Evolutionary conservation across 768 basidiomycete genomes (phyloP).

Genomic region (Leccinellum rugosiceps): DNA sequence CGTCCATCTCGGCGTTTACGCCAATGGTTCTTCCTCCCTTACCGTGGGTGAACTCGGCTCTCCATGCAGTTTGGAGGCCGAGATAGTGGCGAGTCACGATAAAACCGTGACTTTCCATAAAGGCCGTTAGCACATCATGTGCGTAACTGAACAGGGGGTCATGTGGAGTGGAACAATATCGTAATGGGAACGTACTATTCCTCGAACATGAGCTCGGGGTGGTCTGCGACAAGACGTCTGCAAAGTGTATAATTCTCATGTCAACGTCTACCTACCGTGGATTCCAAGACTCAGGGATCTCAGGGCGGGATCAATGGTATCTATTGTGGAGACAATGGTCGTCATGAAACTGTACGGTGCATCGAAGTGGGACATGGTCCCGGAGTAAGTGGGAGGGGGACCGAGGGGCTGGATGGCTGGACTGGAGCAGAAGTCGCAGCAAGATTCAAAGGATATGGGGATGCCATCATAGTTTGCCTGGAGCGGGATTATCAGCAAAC

Average conservation of each 20-base stretch:
- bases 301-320: conserved; percentile 49
- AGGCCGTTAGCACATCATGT: conserved; percentile 63
- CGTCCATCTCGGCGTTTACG: conserved; percentile 77
- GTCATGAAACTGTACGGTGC: conserved; percentile 38
- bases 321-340: conserved; percentile 53
- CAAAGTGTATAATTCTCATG: neutral
- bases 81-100: conserved; percentile 68
- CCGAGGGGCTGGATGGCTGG: conserved; percentile 22
- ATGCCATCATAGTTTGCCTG: conserved; percentile 14
- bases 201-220: conserved; percentile 65
- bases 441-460: conserved; percentile 37
- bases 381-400: conserved; percentile 42
- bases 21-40: conserved; percentile 64
- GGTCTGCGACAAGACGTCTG: conserved; percentile 39
- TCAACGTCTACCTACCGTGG: conserved; percentile 48
- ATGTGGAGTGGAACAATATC: conserved; percentile 1
- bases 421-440: conserved; percentile 43
- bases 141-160: conserved; percentile 49
- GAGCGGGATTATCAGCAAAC: conserved; percentile 1
- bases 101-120: conserved; percentile 68
- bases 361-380: conserved; percentile 14
- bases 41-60: conserved; percentile 64
- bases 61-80: conserved; percentile 73
- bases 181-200: conserved; percentile 48
- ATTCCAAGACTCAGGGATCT: conserved; percentile 67